phyloP scores from a whole-genome alignment of 2,329 filamentous ascomycete genomes.

The Cadophora sp. region DNA sequence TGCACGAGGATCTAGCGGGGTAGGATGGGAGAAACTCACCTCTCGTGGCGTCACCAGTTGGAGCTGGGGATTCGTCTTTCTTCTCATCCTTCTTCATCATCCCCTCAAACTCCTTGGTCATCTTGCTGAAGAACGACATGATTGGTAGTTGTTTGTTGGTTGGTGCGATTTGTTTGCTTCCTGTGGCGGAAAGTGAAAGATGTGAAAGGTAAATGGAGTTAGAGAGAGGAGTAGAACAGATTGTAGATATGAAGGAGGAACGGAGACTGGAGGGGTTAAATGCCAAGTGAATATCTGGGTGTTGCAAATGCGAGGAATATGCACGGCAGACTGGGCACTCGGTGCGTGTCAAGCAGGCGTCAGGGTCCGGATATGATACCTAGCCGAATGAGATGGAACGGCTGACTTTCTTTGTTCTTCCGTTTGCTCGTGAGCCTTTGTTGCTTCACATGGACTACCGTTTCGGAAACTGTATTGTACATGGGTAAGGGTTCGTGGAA shows the following conservation, averaged over 20 bases:
- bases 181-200: background rate
- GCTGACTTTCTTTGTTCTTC: background rate
- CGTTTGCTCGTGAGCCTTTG: constrained; percentile 1
- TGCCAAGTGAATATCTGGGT: constrained; percentile 6
- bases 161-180: background rate
- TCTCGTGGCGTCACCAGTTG: constrained; percentile 18
- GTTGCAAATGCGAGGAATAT: constrained; percentile 6
- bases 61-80: constrained; percentile 44
- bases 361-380: too few relatives aligned
- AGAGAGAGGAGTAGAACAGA: background rate
- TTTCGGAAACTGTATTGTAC: background rate
- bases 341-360: constrained; percentile 8
- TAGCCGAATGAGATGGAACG: background rate
- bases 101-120: constrained; percentile 54
- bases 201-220: background rate
- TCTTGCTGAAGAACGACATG: constrained; percentile 56
- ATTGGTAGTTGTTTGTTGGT: background rate
- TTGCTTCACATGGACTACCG: constrained; percentile 1
- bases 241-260: constrained; percentile 6
- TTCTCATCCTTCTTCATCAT: constrained; percentile 56
- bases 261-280: constrained; percentile 3
- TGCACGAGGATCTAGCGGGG: background rate
- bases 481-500: background rate
- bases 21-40: constrained; percentile 8
- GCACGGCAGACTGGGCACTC: constrained; percentile 19